Evolutionary conservation across 2,329 filamentous ascomycete species (phyloP).

Genomic region (Chaetomiaceae sp.): DNA sequence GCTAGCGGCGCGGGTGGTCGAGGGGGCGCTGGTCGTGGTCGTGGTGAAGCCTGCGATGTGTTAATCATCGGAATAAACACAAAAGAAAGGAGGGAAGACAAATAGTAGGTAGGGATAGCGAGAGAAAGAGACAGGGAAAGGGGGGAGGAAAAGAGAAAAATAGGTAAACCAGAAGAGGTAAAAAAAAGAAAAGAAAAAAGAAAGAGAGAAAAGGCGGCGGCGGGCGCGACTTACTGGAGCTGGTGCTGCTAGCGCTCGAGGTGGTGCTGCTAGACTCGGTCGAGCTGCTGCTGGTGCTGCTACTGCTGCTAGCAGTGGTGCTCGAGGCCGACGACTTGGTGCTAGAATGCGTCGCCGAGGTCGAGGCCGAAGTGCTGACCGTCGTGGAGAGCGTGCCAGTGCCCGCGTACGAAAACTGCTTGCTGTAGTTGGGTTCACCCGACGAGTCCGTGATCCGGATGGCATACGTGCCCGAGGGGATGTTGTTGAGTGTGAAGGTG

Average conservation of each 20-base stretch:
- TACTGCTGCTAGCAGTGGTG: slow-evolving; percentile 26
- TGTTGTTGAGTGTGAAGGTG: slow-evolving; percentile 37
- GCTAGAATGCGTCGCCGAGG: not conserved
- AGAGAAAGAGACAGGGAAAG: too few relatives aligned
- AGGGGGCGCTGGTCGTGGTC: slow-evolving; percentile 19
- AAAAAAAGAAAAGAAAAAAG: too few relatives aligned
- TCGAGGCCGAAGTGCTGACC: slow-evolving; percentile 27
- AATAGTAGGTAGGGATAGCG: too few relatives aligned
- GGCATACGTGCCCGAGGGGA: slow-evolving; percentile 41
- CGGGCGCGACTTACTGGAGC: slow-evolving; percentile 16
- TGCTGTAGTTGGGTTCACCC: slow-evolving; percentile 41
- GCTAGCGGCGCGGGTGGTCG: slow-evolving; percentile 15
- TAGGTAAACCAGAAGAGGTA: too few relatives aligned
- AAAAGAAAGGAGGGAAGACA: not conserved
- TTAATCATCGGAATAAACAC: not conserved
- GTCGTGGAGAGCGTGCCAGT: slow-evolving; percentile 17
- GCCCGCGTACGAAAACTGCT: slow-evolving; percentile 31
- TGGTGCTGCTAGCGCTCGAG: slow-evolving; percentile 5
- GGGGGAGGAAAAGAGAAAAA: too few relatives aligned
- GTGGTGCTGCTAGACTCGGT: slow-evolving; percentile 7
- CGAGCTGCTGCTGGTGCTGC: slow-evolving; percentile 4
- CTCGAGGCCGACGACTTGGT: slow-evolving; percentile 20
- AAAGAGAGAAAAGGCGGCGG: too few relatives aligned
- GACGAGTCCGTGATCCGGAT: slow-evolving; percentile 41
- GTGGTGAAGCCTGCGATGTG: slow-evolving; percentile 12